A percentile compares a stretch with the other conserved stretches of the same genome.
phyloP scores from a whole-genome alignment of 495 filamentous ascomycete genomes.

The Aspergillus steynii region DNA sequence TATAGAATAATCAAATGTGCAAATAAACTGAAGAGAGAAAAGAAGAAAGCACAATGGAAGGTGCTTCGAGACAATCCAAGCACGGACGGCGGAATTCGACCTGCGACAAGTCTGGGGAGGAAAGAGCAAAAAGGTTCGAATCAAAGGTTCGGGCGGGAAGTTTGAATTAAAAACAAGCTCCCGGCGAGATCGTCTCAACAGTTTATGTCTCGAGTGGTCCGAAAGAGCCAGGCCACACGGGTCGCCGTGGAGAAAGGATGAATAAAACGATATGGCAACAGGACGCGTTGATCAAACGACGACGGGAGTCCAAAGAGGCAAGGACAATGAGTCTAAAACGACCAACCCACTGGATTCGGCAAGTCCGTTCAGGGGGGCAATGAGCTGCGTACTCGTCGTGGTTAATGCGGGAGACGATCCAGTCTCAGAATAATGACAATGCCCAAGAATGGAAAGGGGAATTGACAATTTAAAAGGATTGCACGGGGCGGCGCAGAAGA shows the following conservation, averaged over 20 bases:
- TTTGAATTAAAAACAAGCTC: neutral
- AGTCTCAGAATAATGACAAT: neutral
- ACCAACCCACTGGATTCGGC: neutral
- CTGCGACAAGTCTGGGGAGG: neutral
- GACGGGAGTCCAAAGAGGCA: neutral
- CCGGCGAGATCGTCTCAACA: neutral
- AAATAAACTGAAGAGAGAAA: neutral
- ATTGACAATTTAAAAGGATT: neutral
- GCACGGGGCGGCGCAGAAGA: neutral
- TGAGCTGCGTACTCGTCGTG: neutral
- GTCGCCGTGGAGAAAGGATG: neutral
- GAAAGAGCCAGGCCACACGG: neutral
- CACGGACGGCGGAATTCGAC: no score
- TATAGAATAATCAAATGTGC: neutral
- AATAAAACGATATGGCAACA: constrained; percentile 2
- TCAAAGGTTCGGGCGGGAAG: constrained; percentile 2
- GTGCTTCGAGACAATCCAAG: no score
- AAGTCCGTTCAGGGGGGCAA: neutral
- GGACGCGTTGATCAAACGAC: constrained; percentile 6
- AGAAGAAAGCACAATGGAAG: neutral
- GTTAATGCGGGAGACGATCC: neutral
- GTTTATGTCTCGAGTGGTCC: neutral
- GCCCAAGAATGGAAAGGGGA: neutral
- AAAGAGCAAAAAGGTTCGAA: neutral
- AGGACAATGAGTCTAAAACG: neutral